Conservation (phyloP, 2,329 filamentous ascomycete species). For the Colletotrichum gloeosporioides region DNA sequence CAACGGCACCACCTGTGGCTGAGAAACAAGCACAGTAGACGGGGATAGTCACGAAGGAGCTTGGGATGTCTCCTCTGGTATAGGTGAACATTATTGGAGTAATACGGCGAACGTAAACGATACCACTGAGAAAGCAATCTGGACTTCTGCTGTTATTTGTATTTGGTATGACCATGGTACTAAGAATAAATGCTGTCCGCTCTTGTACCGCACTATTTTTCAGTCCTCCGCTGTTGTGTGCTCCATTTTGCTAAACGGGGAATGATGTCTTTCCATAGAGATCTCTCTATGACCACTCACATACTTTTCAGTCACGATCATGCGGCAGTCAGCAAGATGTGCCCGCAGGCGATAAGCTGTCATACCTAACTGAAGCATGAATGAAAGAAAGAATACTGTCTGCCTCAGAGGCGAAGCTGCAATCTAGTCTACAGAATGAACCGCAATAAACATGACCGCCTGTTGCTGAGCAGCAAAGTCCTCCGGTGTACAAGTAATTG, state of each 20-base stretch:
- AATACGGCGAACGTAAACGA: not conserved
- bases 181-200: not conserved
- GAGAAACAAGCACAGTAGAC: not conserved
- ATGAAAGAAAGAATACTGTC: too few relatives aligned
- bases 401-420: too few relatives aligned
- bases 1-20: not conserved
- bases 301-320: too few relatives aligned
- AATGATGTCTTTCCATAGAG: too few relatives aligned
- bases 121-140: not conserved
- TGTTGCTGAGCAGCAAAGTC: not conserved
- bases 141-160: not conserved
- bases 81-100: not conserved
- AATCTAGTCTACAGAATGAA: too few relatives aligned
- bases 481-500: not conserved
- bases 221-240: not conserved
- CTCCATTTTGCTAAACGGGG: not conserved
- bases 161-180: fast-evolving
- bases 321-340: too few relatives aligned
- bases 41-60: not conserved
- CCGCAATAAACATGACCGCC: too few relatives aligned
- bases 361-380: too few relatives aligned
- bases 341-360: too few relatives aligned
- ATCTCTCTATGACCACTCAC: too few relatives aligned
- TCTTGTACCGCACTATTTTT: too few relatives aligned
- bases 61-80: not conserved